Evolutionary conservation across 768 basidiomycete species (phyloP).

Genomic region (Calocybe indica): DNA sequence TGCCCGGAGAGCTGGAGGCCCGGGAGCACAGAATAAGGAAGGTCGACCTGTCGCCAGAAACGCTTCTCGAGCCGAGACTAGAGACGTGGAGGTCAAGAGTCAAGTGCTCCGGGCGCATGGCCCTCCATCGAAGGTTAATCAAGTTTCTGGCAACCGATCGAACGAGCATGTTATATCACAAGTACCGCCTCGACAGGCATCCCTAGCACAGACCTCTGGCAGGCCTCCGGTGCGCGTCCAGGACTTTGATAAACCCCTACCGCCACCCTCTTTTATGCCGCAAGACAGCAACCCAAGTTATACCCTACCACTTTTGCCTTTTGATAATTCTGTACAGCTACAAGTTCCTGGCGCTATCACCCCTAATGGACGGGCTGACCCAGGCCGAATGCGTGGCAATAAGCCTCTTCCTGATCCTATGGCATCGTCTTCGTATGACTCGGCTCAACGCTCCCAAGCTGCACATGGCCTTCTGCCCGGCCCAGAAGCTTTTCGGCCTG

Average conservation of each 20-base stretch:
- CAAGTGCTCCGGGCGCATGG: not conserved
- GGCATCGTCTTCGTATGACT: too few relatives aligned
- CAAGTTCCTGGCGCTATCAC: too few relatives aligned
- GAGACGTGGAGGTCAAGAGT: constrained; percentile 6
- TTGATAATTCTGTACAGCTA: too few relatives aligned
- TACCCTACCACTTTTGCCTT: too few relatives aligned
- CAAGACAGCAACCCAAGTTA: too few relatives aligned
- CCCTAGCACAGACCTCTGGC: constrained; percentile 7
- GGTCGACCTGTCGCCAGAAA: constrained; percentile 3
- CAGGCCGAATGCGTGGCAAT: too few relatives aligned
- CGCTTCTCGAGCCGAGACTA: constrained; percentile 4
- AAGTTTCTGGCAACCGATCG: too few relatives aligned
- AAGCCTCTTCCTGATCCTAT: too few relatives aligned
- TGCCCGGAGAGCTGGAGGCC: constrained; percentile 17
- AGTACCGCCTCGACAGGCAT: constrained; percentile 1
- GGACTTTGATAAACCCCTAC: constrained; percentile 14
- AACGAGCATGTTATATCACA: not conserved
- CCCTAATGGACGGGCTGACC: too few relatives aligned
- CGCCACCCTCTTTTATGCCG: constrained; percentile 1
- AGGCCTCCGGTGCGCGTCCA: constrained; percentile 8
- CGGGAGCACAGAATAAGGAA: constrained; percentile 7
- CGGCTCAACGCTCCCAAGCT: too few relatives aligned
- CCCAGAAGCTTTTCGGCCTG: too few relatives aligned
- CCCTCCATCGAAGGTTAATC: not conserved
- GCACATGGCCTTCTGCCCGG: too few relatives aligned